Percentiles rank a stretch among this genome's conserved stretches.
Evolutionary conservation across 805 yeast genomes (phyloP).

Genomic region (Ogataea zsoltii): DNA sequence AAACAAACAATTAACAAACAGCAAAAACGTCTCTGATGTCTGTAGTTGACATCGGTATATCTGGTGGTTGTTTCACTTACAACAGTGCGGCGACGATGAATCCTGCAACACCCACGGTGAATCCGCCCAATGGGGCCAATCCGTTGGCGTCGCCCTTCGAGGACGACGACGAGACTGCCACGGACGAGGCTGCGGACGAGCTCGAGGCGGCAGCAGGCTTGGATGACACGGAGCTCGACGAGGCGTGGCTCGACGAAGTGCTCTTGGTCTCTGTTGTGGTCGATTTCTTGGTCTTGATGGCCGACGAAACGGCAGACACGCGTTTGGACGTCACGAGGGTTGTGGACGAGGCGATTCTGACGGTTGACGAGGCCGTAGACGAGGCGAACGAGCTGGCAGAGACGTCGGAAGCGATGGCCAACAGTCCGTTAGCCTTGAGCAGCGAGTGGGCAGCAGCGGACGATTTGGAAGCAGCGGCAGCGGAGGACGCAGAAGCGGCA

Average conservation of each 20-base stretch:
- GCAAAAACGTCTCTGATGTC: no score
- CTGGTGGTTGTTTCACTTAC: conserved; percentile 21
- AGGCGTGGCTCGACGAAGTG: conserved; percentile 9
- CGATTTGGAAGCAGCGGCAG: background rate
- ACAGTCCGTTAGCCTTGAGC: conserved; percentile 16
- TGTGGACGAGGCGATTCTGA: conserved; percentile 30
- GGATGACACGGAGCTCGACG: conserved; percentile 6
- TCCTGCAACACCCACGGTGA: conserved; percentile 37
- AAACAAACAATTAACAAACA: no score
- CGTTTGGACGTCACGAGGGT: conserved; percentile 8
- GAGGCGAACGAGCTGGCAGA: conserved; percentile 32
- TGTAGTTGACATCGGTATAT: conserved; percentile 6
- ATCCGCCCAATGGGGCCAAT: conserved; percentile 32
- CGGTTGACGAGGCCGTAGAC: conserved; percentile 38
- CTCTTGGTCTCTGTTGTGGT: conserved; percentile 2
- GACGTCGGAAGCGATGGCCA: conserved; percentile 27
- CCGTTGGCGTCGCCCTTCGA: conserved; percentile 36
- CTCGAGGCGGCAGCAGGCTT: conserved; percentile 6
- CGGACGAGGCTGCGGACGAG: conserved; percentile 23
- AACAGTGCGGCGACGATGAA: conserved; percentile 39
- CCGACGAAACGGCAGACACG: conserved; percentile 4
- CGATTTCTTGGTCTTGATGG: conserved; percentile 1
- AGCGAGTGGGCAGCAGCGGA: conserved; percentile 4
- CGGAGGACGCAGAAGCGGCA: conserved; percentile 16
- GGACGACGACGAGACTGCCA: conserved; percentile 29